phyloP scores from a whole-genome alignment of 768 basidiomycete genomes.

The Phanerochaete carnosa region DNA sequence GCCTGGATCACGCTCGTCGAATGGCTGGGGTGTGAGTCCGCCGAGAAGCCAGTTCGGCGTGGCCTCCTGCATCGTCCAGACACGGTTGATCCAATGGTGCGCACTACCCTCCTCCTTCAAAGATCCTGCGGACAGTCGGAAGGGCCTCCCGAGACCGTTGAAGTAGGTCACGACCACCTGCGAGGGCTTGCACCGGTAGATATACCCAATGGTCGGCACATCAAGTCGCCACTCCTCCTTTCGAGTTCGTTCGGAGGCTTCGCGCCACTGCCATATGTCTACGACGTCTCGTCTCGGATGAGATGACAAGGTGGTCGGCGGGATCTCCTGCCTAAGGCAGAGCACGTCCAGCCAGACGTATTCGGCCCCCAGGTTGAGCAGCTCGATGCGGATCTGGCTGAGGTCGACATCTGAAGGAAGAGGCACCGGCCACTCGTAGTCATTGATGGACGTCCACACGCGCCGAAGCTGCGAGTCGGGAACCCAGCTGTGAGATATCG shows the following conservation, averaged over 20 bases:
- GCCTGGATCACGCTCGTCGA: background rate
- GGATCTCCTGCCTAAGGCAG: background rate
- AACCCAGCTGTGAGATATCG: constrained; percentile 4
- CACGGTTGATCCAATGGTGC: constrained; percentile 5
- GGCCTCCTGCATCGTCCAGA: constrained; percentile 3
- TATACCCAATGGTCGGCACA: constrained; percentile 1
- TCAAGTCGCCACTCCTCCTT: constrained; percentile 3
- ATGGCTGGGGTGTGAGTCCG: background rate
- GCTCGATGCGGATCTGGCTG: constrained; percentile 1
- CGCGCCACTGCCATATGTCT: too few species aligned
- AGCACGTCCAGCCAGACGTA: too few species aligned
- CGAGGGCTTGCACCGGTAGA: background rate
- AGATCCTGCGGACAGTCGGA: background rate
- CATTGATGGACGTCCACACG: background rate
- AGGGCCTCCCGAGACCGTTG: background rate
- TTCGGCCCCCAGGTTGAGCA: background rate
- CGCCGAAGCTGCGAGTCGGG: background rate
- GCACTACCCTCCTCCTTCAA: background rate
- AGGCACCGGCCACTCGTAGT: background rate
- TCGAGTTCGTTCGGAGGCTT: background rate
- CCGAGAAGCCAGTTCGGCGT: background rate
- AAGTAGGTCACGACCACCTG: background rate
- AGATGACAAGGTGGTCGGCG: background rate
- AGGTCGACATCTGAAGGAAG: background rate
- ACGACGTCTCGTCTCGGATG: too few species aligned